Conservation (phyloP, 2,329 filamentous ascomycete species). For the Botrytis porri region DNA sequence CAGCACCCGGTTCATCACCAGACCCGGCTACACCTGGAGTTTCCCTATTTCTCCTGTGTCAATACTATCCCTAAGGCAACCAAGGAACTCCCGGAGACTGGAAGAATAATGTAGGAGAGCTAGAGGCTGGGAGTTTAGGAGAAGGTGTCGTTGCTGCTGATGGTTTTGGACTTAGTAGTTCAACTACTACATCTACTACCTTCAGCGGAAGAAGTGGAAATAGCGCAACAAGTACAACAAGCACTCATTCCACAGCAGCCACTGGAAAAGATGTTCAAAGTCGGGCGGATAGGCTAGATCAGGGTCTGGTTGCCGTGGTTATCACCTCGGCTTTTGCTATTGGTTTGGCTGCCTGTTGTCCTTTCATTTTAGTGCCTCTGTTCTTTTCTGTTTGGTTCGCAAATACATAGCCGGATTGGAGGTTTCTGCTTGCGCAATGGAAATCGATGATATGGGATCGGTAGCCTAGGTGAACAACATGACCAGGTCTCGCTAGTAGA, state of each 20-base stretch:
- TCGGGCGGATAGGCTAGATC: not conserved
- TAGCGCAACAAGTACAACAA: not conserved
- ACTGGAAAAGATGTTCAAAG: not conserved
- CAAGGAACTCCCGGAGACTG: not conserved
- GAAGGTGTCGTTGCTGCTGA: not conserved
- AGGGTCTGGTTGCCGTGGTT: not conserved
- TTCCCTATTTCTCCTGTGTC: not conserved
- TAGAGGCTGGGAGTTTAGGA: not conserved
- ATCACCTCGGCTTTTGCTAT: not conserved
- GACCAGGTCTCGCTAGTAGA: not conserved
- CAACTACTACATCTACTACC: not conserved
- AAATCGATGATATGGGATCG: accelerated
- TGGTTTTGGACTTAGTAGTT: not conserved
- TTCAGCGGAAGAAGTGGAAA: too few relatives aligned
- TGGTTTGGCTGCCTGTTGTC: not conserved
- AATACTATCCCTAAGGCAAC: constrained; percentile 4
- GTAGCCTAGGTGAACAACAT: not conserved
- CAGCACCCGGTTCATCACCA: constrained; percentile 7
- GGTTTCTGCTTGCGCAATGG: not conserved
- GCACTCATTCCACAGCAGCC: not conserved
- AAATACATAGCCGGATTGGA: not conserved
- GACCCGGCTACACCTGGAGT: not conserved
- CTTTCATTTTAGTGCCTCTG: not conserved
- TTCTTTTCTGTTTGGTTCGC: not conserved
- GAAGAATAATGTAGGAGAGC: not conserved